phyloP scores from a whole-genome alignment of 2,329 filamentous ascomycete genomes.

The Penicillium sp. region DNA sequence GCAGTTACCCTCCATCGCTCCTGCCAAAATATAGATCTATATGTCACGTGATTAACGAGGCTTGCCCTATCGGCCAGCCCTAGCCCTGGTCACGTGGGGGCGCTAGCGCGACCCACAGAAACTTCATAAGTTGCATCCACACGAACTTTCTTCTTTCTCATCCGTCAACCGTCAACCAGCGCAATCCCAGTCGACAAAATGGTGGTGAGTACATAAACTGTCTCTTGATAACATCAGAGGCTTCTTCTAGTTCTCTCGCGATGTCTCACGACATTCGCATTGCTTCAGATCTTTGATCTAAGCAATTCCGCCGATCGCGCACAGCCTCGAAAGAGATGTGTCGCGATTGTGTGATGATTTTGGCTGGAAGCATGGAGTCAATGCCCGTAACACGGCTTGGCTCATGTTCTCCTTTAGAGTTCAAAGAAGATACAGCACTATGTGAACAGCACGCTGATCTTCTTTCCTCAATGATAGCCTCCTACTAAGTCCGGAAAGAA shows the following conservation, averaged over 20 bases:
- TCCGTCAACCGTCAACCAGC: conserved; percentile 48
- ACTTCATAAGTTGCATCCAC: conserved; percentile 25
- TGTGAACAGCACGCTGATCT: conserved; percentile 82
- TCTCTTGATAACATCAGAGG: conserved; percentile 33
- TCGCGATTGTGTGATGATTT: conserved; percentile 40
- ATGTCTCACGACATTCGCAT: conserved; percentile 25
- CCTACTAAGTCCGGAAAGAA: conserved; percentile 91
- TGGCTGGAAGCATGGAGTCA: conserved; percentile 54
- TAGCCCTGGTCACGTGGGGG: conserved; percentile 26
- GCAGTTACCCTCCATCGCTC: not conserved
- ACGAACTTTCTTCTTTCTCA: conserved; percentile 27
- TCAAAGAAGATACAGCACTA: conserved; percentile 73
- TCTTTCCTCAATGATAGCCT: conserved; percentile 99
- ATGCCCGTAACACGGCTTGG: conserved; percentile 53
- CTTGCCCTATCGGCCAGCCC: conserved; percentile 4
- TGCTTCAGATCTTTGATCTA: conserved; percentile 32
- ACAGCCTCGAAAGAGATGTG: conserved; percentile 32
- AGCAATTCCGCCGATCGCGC: conserved; percentile 40
- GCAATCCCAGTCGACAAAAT: conserved; percentile 53
- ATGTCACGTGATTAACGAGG: not conserved
- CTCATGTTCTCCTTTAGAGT: conserved; percentile 77
- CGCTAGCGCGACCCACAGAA: conserved; percentile 37
- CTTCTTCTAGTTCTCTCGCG: conserved; percentile 23
- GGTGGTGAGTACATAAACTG: conserved; percentile 60
- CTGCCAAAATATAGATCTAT: not conserved